Base-by-base conservation (phyloP, 2,329 filamentous ascomycete species). In the Epicoccum sorghinum region DNA sequence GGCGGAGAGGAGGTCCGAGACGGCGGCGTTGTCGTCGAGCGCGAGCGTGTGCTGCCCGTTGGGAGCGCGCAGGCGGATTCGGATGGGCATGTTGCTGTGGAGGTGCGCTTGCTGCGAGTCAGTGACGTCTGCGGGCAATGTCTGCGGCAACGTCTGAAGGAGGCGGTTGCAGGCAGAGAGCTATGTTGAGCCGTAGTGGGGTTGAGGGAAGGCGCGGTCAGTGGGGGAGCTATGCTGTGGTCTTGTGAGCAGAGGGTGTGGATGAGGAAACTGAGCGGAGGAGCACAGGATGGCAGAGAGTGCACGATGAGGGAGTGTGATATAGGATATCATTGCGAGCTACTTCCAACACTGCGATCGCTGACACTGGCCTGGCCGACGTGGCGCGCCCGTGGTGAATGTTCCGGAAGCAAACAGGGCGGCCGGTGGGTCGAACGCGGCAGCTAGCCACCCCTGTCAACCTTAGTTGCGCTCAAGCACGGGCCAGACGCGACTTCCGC, bases 61-160 rank as follows among this genome's bases (percentile, higher is more conserved):
- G 1, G 91, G 91, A 9, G 86, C 88, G 56, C 91, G 87, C 43
- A 93, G 85, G 57, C 91, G 86, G 54, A 95, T 80, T 60, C 88
- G 85, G 83, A 96, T 93, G 7, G 67, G 73, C 72, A 72, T 64
- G 64, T 70, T 59, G 69, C 24, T 53, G 43, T 49, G 47, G 23
- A 22, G 24, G 13, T 30, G 9, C 27, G 27, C 6, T 1, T 6
- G 9, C 27, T 9, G 38, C 27, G 18, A 55, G 39, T 35, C 14
- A 44, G 45, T 35, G 69, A 75, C 47, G 43, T 14, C 23, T 45
- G 24, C 9, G 41, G 18, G 18, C 18, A 18, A 18, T 3, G 18
- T 18, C 18, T 18, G 18, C 18, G 18, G 18, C 18, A 18, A 45
- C 3, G 41, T 6, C 12, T 40, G 29, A 18, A 39, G 33, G 29